Evolutionary conservation across 331 rosid genomes (phyloP).

Genomic region (Malus hybrid): DNA sequence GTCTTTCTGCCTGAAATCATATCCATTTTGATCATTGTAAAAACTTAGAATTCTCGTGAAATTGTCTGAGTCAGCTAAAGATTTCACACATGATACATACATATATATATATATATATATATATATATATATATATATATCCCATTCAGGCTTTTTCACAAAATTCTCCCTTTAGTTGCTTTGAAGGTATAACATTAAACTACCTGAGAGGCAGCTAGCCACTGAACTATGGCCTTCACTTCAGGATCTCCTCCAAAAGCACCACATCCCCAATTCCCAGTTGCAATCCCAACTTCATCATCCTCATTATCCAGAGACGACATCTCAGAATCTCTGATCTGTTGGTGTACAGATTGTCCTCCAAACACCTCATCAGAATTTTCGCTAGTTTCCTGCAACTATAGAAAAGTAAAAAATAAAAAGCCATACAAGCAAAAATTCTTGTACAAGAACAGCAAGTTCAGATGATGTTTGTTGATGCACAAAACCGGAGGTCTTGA

Average conservation of each 20-base stretch:
- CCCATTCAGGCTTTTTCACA: too few relatives aligned
- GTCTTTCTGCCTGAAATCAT: constrained; percentile 62
- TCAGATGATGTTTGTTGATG: neutral
- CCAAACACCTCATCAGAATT: constrained; percentile 15
- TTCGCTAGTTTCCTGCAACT: constrained; percentile 30
- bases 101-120: too few relatives aligned
- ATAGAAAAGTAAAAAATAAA: constrained; percentile 2
- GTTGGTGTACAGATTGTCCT: constrained; percentile 18
- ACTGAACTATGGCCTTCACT: constrained; percentile 74
- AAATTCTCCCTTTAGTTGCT: neutral
- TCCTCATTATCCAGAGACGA: constrained; percentile 17
- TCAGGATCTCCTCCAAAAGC: constrained; percentile 97
- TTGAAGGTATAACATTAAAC: neutral
- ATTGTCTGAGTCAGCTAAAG: neutral
- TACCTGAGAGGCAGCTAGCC: constrained; percentile 99
- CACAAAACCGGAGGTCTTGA: too few relatives aligned
- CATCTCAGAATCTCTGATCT: constrained; percentile 18
- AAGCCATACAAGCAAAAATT: constrained; percentile 3
- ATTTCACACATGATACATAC: neutral
- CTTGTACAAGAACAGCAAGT: neutral
- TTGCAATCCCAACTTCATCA: constrained; percentile 57
- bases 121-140: too few relatives aligned
- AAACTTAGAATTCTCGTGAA: too few relatives aligned
- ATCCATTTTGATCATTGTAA: too few relatives aligned
- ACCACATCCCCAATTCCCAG: constrained; percentile 98